Evolutionary conservation across 176 grass and related monocot species (phyloP).

Genomic region (Ensete ventricosum): DNA sequence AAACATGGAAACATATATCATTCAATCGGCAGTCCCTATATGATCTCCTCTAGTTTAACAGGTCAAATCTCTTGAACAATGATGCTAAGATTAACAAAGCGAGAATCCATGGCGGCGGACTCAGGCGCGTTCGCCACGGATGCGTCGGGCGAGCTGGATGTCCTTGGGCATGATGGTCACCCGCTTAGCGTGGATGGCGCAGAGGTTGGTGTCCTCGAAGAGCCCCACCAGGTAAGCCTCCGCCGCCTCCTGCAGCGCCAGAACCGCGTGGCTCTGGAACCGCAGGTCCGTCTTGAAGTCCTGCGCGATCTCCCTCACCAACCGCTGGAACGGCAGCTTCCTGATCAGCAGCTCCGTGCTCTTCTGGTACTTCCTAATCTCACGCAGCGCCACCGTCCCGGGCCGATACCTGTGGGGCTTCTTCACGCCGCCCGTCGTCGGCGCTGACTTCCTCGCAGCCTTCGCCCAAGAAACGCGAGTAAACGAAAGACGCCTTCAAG

Average conservation of each 20-base stretch:
- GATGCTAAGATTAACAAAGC: no score
- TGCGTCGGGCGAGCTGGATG: constrained; percentile 20
- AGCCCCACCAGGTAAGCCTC: constrained; percentile 65
- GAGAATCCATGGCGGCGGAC: no score
- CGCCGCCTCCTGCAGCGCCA: constrained; percentile 40
- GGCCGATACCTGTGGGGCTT: not conserved
- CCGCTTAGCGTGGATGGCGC: constrained; percentile 62
- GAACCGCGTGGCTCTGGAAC: constrained; percentile 17
- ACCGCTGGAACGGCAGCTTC: constrained; percentile 21
- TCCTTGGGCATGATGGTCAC: constrained; percentile 81
- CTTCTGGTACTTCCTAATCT: constrained; percentile 29
- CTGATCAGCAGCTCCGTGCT: constrained; percentile 25
- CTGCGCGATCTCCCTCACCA: constrained; percentile 21
- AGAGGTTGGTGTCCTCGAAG: constrained; percentile 70
- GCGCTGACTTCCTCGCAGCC: no score
- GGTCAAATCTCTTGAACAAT: no score
- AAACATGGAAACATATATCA: no score
- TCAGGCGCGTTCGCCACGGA: no score
- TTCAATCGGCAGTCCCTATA: no score
- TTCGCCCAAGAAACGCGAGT: no score
- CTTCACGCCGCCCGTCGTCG: no score
- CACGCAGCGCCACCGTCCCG: constrained; percentile 22
- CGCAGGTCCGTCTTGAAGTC: constrained; percentile 25
- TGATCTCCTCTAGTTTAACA: no score
- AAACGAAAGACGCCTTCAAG: no score